Conservation (phyloP, 768 basidiomycete species). For the Erythrobasidium yunnanense region DNA sequence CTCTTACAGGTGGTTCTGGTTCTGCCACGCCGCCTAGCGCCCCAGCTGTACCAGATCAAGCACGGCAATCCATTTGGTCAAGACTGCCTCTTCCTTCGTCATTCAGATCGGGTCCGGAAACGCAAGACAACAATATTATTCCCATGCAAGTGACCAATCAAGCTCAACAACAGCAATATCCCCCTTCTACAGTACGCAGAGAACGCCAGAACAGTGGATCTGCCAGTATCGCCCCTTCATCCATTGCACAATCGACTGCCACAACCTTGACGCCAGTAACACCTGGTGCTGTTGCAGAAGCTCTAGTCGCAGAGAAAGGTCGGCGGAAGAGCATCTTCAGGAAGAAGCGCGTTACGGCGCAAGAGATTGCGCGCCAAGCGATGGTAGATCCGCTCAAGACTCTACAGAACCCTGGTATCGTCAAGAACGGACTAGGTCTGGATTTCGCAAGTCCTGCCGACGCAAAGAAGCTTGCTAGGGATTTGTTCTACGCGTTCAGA, state of each 20-base stretch:
- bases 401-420: conserved; percentile 43
- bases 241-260: not conserved
- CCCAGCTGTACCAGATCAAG: not conserved
- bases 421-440: conserved; percentile 14
- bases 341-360: conserved; percentile 15
- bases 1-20: too few species aligned
- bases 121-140: not conserved
- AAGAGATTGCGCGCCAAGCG: conserved; percentile 10
- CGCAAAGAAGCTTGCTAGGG: conserved; percentile 50
- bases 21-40: not conserved
- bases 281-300: not conserved
- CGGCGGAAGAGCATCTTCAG: conserved; percentile 4
- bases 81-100: conserved; percentile 29
- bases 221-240: not conserved
- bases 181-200: not conserved
- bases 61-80: conserved; percentile 37
- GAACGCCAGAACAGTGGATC: not conserved
- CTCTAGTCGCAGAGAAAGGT: not conserved
- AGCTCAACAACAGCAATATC: not conserved
- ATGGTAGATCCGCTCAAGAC: conserved; percentile 40
- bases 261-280: not conserved
- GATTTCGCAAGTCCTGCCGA: conserved; percentile 40
- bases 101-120: conserved; percentile 28
- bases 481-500: conserved; percentile 55
- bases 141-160: not conserved